phyloP scores from a whole-genome alignment of 2,329 filamentous ascomycete genomes.

The Nigrospora osmanthi region DNA sequence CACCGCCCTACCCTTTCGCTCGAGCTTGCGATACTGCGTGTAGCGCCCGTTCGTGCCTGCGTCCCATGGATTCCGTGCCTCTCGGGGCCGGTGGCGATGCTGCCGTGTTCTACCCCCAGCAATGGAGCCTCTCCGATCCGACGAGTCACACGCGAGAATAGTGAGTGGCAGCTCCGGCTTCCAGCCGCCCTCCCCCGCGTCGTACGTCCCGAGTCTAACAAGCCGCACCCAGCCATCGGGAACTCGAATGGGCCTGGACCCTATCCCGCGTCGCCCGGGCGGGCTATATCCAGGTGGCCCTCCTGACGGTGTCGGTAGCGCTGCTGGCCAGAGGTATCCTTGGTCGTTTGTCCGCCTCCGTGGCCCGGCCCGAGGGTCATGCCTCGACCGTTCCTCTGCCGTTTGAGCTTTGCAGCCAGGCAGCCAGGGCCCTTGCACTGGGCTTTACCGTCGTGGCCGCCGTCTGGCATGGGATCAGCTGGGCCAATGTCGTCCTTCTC shows the following conservation, averaged over 20 bases:
- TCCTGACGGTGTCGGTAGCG: constrained; percentile 27
- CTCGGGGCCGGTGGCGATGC: too few relatives aligned
- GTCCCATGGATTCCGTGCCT: too few relatives aligned
- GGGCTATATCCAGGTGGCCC: constrained; percentile 29
- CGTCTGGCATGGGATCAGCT: constrained; percentile 21
- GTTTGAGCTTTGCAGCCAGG: constrained; percentile 35
- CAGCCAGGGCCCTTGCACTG: constrained; percentile 28
- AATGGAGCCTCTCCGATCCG: too few relatives aligned
- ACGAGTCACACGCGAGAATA: too few relatives aligned
- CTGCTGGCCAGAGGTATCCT: constrained; percentile 25
- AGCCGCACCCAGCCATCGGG: too few relatives aligned
- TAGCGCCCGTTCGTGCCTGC: too few relatives aligned
- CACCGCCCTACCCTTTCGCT: too few relatives aligned
- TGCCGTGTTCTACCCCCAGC: too few relatives aligned
- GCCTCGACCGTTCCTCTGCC: constrained; percentile 30
- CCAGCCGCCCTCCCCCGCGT: too few relatives aligned
- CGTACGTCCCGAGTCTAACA: too few relatives aligned
- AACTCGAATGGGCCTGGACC: constrained; percentile 28
- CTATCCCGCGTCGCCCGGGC: constrained; percentile 30
- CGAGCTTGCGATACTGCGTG: too few relatives aligned
- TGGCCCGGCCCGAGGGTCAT: constrained; percentile 19
- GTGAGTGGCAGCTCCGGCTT: too few relatives aligned
- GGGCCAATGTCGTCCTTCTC: constrained; percentile 26
- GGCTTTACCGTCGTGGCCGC: constrained; percentile 30
- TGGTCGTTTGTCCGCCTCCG: constrained; percentile 19